Evolutionary conservation across 495 filamentous ascomycete genomes (phyloP), one percentile per base, ranked within the genome.

Genomic region (Aspergillus steynii): DNA sequence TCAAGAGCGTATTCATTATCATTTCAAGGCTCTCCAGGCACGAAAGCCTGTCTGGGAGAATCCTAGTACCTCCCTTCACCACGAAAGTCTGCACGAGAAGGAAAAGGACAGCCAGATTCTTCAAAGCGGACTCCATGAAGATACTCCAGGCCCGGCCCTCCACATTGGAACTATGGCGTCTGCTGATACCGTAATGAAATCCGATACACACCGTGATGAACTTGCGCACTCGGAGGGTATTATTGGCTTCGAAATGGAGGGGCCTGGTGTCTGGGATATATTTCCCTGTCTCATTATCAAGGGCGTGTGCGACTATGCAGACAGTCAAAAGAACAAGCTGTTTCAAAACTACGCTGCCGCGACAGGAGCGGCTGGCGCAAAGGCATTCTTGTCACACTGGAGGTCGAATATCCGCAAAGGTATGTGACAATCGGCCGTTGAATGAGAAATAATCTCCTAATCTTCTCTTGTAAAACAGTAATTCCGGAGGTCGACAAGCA

Each of bases 281-380:
- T 66, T 75, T 28, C 63, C 67, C 7, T 68, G 68, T 42, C 60
- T 68, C 5, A 71, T 76, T 3, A 72, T 81, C 45, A 71, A 74
- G 6, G 77, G 76, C 1, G 73, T 74, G 15, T 77, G 70, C 58
- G 72, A 80, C 60, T 80, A 81, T 63, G 71, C 54, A 20, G 74
- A 79, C 53, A 69, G 10, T 0, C 48, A 75, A 49, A 77, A 78
- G 66, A 75, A 74, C 60, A 68, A 73, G 56, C 48, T 65, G 5
- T 79, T 74, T 74, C 73, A 75, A 59, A 63, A 60, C 64, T 61
- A 56, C 46, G 53, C 53, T 37, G 60, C 53, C 5, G 53, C 28
- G 10, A 57, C 42, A 50, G 77, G 75, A 20, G 79, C 75, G 2
- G 74, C 73, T 1, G 79, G 72, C 65, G 71, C 75, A 1, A 77